A percentile compares a stretch with the other conserved stretches of the same genome.
Conservation (phyloP, 108 stramenopile species). For the Epipyxis sp. region DNA sequence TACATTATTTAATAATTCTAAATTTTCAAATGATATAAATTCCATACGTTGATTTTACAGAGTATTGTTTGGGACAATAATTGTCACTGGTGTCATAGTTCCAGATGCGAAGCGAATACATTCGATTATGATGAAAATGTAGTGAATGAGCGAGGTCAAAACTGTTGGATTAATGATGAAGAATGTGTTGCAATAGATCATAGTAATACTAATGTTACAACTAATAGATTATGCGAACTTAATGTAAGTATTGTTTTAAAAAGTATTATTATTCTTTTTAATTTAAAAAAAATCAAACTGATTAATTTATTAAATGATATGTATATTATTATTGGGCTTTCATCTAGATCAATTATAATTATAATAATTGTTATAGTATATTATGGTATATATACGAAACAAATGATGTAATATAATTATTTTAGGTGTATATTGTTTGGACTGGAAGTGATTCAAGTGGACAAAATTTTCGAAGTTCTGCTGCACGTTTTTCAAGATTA, state of each 20-base stretch:
- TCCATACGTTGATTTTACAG: no score
- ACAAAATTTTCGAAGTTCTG: background rate
- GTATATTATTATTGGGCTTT: background rate
- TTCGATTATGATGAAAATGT: background rate
- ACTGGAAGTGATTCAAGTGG: background rate
- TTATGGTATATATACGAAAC: no score
- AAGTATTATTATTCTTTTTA: no score
- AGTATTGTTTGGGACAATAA: constrained; percentile 14
- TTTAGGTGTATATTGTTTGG: background rate
- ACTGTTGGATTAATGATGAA: background rate
- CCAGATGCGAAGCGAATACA: background rate
- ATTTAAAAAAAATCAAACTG: background rate
- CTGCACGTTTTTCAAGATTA: background rate
- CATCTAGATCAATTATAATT: background rate
- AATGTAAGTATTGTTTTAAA: constrained; percentile 18
- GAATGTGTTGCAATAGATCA: background rate
- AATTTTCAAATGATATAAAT: no score
- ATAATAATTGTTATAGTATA: no score
- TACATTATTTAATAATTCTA: no score
- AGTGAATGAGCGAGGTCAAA: background rate
- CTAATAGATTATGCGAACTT: background rate
- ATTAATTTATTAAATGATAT: background rate
- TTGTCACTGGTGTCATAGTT: background rate
- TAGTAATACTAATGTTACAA: background rate
- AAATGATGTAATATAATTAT: no score